These are phyloP conservation scores for Suillus ampliporus DNA, from an alignment of 768 basidiomycete genomes.

Conservation along the genomic window DNA sequence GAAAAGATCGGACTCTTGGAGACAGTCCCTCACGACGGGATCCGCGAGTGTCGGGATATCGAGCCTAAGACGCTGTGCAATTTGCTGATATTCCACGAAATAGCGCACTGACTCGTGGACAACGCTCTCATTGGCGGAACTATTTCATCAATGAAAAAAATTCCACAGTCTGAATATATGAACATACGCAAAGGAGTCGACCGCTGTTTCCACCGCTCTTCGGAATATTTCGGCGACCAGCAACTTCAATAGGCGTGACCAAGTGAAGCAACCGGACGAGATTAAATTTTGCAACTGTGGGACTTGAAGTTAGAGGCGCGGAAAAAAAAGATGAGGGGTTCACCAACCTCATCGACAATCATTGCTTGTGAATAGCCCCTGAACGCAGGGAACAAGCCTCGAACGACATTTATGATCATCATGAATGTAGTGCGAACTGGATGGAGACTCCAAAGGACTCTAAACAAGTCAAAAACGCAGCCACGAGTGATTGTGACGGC, in stretches of 20 bases:
- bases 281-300: slow-evolving; percentile 71
- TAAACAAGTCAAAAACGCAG: slow-evolving; percentile 61
- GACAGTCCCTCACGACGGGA: slow-evolving; percentile 72
- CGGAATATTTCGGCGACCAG: slow-evolving; percentile 67
- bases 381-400: slow-evolving; percentile 81
- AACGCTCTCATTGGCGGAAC: slow-evolving; percentile 71
- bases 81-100: slow-evolving; percentile 77
- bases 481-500: slow-evolving; percentile 60
- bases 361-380: slow-evolving; percentile 87
- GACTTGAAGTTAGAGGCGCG: slow-evolving; percentile 8
- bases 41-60: slow-evolving; percentile 82
- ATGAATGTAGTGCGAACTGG: slow-evolving; percentile 74
- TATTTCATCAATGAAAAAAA: slow-evolving; percentile 31
- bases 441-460: slow-evolving; percentile 57
- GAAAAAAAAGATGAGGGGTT: slow-evolving; percentile 18
- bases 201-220: slow-evolving; percentile 63
- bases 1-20: slow-evolving; percentile 88
- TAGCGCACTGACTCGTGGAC: slow-evolving; percentile 77
- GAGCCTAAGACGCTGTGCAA: slow-evolving; percentile 76
- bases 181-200: slow-evolving; percentile 79
- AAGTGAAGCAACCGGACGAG: slow-evolving; percentile 73
- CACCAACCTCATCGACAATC: slow-evolving; percentile 80
- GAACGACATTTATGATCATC: slow-evolving; percentile 69
- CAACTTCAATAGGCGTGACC: slow-evolving; percentile 64
- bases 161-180: slow-evolving; percentile 16